Percentiles rank a stretch among this genome's conserved stretches.
Conservation (phyloP, 768 basidiomycete genomes). For the Pleurotus platypus region DNA sequence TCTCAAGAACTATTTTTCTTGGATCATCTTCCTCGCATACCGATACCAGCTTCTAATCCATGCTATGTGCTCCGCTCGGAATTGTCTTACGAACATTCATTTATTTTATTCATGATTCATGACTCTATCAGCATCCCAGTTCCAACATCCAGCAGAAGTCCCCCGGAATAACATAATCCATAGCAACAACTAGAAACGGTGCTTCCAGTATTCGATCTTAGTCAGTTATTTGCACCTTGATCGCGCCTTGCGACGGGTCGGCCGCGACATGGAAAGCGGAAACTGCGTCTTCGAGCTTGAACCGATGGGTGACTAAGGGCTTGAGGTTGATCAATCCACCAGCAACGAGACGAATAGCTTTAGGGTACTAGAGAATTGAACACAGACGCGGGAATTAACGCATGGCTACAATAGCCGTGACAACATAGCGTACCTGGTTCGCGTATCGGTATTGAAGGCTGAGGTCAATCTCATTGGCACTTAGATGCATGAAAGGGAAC, state of each 20-base stretch:
- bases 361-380: constrained; percentile 56
- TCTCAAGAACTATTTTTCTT: too few relatives aligned
- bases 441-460: constrained; percentile 69
- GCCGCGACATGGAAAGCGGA: constrained; percentile 78
- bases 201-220: constrained; percentile 13
- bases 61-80: too few relatives aligned
- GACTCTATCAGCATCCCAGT: too few relatives aligned
- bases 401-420: not conserved
- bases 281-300: constrained; percentile 67
- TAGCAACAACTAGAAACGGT: too few relatives aligned
- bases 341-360: constrained; percentile 79
- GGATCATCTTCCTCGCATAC: too few relatives aligned
- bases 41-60: too few relatives aligned
- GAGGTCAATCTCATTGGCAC: constrained; percentile 67
- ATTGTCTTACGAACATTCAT: too few relatives aligned
- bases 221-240: constrained; percentile 66
- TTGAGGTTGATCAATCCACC: constrained; percentile 68
- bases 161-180: too few relatives aligned
- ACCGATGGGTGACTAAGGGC: constrained; percentile 78
- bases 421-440: constrained; percentile 41
- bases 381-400: not conserved
- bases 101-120: too few relatives aligned
- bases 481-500: constrained; percentile 75
- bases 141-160: too few relatives aligned
- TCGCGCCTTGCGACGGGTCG: constrained; percentile 62